phyloP scores from a whole-genome alignment of 2,329 filamentous ascomycete genomes.

The Microdochium paspali region DNA sequence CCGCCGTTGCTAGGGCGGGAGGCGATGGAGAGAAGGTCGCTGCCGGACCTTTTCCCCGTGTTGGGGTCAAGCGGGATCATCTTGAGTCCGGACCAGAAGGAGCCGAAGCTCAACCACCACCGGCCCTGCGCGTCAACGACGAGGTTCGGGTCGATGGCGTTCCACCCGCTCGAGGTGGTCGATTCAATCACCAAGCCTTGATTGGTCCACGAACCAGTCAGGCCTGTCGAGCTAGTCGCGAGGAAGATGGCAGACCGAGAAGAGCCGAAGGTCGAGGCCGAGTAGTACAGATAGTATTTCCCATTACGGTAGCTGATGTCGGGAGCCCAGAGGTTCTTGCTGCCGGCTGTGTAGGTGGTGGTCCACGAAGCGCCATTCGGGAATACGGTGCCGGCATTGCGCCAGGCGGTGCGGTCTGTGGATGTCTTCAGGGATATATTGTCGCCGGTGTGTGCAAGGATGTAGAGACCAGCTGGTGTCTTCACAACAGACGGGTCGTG shows the following conservation, averaged over 20 bases:
- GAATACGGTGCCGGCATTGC: slow-evolving; percentile 27
- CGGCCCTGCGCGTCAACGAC: slow-evolving; percentile 23
- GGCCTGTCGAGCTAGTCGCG: slow-evolving; percentile 33
- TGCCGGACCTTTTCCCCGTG: slow-evolving; percentile 12
- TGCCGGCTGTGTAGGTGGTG: slow-evolving; percentile 27
- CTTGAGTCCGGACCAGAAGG: slow-evolving; percentile 59
- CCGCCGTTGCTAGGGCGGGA: slow-evolving; percentile 45
- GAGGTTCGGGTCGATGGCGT: slow-evolving; percentile 52
- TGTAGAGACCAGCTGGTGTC: slow-evolving; percentile 26
- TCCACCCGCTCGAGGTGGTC: slow-evolving; percentile 37
- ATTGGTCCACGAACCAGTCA: slow-evolving; percentile 50
- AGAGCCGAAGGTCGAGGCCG: slow-evolving; percentile 51
- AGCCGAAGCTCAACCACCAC: slow-evolving; percentile 53
- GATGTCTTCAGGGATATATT: slow-evolving; percentile 29
- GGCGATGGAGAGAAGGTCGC: slow-evolving; percentile 12
- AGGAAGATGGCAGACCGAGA: slow-evolving; percentile 53
- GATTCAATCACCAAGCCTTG: slow-evolving; percentile 38
- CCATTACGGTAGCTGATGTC: slow-evolving; percentile 48
- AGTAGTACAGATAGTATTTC: slow-evolving; percentile 56
- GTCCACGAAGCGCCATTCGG: slow-evolving; percentile 18
- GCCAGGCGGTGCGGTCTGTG: slow-evolving; percentile 28
- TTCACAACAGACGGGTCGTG: slow-evolving; percentile 30
- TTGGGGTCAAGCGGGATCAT: slow-evolving; percentile 4
- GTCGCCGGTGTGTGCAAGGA: slow-evolving; percentile 30
- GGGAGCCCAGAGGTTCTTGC: slow-evolving; percentile 41